Conservation (phyloP, 140 eudicot genomes). For the Flaveria floridana region DNA sequence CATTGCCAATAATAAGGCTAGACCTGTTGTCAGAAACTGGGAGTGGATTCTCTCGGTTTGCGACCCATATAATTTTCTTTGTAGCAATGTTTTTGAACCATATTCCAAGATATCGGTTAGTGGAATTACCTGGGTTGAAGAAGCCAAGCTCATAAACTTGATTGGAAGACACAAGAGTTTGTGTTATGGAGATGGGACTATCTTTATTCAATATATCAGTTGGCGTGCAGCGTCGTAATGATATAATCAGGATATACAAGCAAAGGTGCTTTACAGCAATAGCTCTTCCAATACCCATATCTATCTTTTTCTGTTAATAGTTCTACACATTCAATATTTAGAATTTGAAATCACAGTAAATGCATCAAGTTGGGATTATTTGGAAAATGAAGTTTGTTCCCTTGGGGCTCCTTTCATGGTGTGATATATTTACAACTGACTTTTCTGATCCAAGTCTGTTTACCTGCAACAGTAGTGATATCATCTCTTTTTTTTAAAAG, state of each 20-base stretch:
- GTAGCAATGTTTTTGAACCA: constrained; percentile 26
- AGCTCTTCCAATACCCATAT: constrained; percentile 3
- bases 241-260: constrained; percentile 25
- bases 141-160: constrained; percentile 42
- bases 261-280: constrained; percentile 20
- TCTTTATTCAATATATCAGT: constrained; percentile 29
- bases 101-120: constrained; percentile 35
- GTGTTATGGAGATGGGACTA: constrained; percentile 14
- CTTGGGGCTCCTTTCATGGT: not conserved
- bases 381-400: not conserved
- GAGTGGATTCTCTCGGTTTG: constrained; percentile 39
- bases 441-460: constrained; percentile 2
- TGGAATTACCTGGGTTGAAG: constrained; percentile 36
- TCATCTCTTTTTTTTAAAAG: not conserved
- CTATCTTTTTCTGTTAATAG: not conserved
- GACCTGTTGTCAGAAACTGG: constrained; percentile 19
- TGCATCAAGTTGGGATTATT: constrained; percentile 8
- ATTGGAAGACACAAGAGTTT: constrained; percentile 39
- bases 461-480: not conserved
- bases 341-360: constrained; percentile 4
- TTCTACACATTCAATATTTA: constrained; percentile 9
- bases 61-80: constrained; percentile 36
- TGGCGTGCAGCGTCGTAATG: constrained; percentile 6
- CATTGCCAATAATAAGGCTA: constrained; percentile 29
- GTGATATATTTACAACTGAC: constrained; percentile 5